Conservation (phyloP, 2,329 filamentous ascomycete genomes). For the Microdochium nivale region DNA sequence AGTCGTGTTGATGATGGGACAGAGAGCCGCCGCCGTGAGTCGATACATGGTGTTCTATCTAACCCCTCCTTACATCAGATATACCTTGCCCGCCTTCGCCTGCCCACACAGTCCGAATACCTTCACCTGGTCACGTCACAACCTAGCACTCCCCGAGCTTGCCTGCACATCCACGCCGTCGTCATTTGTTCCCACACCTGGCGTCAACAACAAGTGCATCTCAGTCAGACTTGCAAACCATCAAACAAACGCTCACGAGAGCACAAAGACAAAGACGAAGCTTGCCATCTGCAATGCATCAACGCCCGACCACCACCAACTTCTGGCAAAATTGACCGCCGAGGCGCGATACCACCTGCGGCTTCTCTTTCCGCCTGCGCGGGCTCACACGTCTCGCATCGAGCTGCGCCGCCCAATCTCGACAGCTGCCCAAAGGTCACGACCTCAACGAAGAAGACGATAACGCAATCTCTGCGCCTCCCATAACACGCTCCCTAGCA, state of each 20-base stretch:
- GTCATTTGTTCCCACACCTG: background rate
- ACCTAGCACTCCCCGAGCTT: background rate
- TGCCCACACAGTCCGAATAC: background rate
- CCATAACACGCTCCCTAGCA: background rate
- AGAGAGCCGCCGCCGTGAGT: background rate
- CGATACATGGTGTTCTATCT: background rate
- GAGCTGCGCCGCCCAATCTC: background rate
- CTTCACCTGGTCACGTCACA: background rate
- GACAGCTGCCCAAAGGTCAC: background rate
- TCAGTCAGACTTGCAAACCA: background rate
- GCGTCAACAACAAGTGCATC: background rate
- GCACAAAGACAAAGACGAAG: background rate
- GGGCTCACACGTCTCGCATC: background rate
- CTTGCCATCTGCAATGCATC: background rate
- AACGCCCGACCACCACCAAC: background rate
- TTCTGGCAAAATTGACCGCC: background rate
- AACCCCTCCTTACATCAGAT: background rate
- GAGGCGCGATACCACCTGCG: too few species aligned
- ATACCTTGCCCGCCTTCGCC: background rate
- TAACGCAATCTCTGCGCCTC: background rate
- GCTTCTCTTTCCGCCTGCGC: background rate
- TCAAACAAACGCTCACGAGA: background rate
- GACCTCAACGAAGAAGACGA: background rate
- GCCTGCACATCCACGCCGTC: background rate
- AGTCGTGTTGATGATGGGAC: background rate